phyloP scores from a whole-genome alignment of 2,329 filamentous ascomycete genomes.

The Chrysosporium queenslandicum region DNA sequence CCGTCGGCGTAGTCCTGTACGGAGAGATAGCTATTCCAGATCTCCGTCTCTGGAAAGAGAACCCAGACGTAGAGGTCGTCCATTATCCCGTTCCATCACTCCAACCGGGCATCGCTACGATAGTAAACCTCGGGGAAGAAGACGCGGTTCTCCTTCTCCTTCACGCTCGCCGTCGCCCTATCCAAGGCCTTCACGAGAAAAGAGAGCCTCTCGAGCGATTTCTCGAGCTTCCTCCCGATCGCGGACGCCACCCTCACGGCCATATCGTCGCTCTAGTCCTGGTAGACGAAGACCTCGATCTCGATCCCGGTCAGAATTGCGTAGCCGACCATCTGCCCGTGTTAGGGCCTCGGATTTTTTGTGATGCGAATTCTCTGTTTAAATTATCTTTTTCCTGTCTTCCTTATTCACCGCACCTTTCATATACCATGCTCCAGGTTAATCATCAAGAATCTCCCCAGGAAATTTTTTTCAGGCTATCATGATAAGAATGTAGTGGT shows the following conservation, averaged over 20 bases:
- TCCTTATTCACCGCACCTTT: not conserved
- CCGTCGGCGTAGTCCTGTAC: constrained; percentile 10
- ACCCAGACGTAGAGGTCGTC: constrained; percentile 18
- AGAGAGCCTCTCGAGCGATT: constrained; percentile 12
- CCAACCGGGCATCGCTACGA: constrained; percentile 24
- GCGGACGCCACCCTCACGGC: constrained; percentile 19
- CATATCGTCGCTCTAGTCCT: constrained; percentile 8
- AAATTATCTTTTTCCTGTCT: not conserved
- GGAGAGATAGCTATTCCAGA: constrained; percentile 25
- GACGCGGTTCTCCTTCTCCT: constrained; percentile 17
- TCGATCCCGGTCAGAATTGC: constrained; percentile 18
- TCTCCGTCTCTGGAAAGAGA: constrained; percentile 25
- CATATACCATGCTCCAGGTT: not conserved
- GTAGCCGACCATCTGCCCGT: constrained; percentile 11
- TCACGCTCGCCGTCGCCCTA: constrained; percentile 23
- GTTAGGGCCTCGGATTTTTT: constrained; percentile 17
- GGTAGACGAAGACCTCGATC: constrained; percentile 16
- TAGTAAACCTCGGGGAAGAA: constrained; percentile 8
- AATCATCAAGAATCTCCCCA: too few species aligned
- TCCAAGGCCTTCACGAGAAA: constrained; percentile 17
- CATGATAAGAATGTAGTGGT: not conserved
- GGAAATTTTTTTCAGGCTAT: too few species aligned
- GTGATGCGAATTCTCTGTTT: constrained; percentile 3
- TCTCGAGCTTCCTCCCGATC: constrained; percentile 20
- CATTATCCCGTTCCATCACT: constrained; percentile 24